Evolutionary conservation across 495 filamentous ascomycete genomes (phyloP).

Genomic region (Xylaria curta): DNA sequence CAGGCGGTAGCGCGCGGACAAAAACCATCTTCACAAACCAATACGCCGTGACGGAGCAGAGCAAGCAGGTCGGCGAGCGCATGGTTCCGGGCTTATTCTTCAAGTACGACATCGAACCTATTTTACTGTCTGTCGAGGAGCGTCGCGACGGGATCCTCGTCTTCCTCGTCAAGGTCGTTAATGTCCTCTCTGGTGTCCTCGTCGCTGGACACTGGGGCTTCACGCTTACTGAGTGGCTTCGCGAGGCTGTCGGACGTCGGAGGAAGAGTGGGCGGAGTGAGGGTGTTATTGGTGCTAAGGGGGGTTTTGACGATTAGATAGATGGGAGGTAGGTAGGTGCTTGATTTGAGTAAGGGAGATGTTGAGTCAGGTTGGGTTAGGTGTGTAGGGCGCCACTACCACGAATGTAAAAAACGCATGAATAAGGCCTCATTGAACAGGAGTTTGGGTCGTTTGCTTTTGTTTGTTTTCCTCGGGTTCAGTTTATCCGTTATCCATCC

Average conservation of each 20-base stretch:
- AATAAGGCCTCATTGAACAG: slow-evolving; percentile 19
- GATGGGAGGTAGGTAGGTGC: no score
- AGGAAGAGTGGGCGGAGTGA: slow-evolving; percentile 59
- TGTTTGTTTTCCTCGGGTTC: not conserved
- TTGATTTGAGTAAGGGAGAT: not conserved
- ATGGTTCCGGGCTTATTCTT: slow-evolving; percentile 92
- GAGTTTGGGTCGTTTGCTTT: slow-evolving; percentile 14
- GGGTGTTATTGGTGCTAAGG: slow-evolving; percentile 59
- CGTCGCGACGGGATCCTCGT: slow-evolving; percentile 74
- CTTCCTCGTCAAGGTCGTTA: slow-evolving; percentile 75
- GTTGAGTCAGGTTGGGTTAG: not conserved
- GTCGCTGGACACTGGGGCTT: slow-evolving; percentile 68
- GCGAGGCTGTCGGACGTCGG: slow-evolving; percentile 55
- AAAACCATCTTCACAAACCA: slow-evolving; percentile 89
- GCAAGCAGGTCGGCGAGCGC: slow-evolving; percentile 68
- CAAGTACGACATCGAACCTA: slow-evolving; percentile 99
- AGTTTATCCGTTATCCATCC: not conserved
- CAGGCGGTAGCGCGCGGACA: slow-evolving; percentile 46
- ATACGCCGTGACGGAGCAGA: slow-evolving; percentile 93
- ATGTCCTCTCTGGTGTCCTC: slow-evolving; percentile 65
- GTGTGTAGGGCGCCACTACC: not conserved
- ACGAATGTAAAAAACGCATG: slow-evolving; percentile 11
- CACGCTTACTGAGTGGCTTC: slow-evolving; percentile 58
- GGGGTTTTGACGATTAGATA: slow-evolving; percentile 35
- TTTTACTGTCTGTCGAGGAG: slow-evolving; percentile 84